These are phyloP conservation scores for Plantago ovata DNA, from an alignment of 257 asterid genomes.

Conservation along the genomic window DNA sequence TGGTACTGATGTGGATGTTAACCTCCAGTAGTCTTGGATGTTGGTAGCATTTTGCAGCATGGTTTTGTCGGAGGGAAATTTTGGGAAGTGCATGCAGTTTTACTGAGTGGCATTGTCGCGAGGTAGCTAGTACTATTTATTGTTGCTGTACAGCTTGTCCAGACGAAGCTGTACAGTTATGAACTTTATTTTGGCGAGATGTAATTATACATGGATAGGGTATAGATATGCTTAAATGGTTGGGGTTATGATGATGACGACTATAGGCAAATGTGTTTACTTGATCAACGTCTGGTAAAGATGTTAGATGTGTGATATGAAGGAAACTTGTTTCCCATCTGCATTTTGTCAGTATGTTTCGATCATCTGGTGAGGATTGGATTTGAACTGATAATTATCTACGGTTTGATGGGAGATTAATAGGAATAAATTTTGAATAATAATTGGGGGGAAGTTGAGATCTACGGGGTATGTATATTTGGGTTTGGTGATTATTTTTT, in stretches of 20 bases:
- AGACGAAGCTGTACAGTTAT: constrained; percentile 32
- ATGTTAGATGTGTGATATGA: constrained; percentile 11
- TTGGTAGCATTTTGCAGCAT: constrained; percentile 30
- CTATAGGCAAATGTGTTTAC: constrained; percentile 1
- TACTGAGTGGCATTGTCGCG: constrained; percentile 15
- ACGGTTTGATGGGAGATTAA: no score
- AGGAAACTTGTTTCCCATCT: not conserved
- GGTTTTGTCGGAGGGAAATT: constrained; percentile 31
- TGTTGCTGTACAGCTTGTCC: constrained; percentile 7
- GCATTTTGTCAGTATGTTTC: no score
- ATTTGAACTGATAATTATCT: no score
- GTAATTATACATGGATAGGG: constrained; percentile 31
- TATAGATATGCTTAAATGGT: not conserved
- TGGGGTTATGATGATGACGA: constrained; percentile 20
- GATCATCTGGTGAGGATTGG: no score
- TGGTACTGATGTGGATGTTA: constrained; percentile 35
- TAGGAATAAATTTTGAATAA: no score
- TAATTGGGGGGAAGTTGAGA: no score
- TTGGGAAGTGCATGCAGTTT: constrained; percentile 24
- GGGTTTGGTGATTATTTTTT: no score
- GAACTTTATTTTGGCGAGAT: constrained; percentile 33
- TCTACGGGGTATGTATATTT: no score
- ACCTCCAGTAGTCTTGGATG: constrained; percentile 33
- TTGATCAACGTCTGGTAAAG: no score
- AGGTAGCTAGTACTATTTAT: constrained; percentile 28